Base-by-base conservation (phyloP, 2,329 filamentous ascomycete species). In the Aspergillus amoenus region DNA sequence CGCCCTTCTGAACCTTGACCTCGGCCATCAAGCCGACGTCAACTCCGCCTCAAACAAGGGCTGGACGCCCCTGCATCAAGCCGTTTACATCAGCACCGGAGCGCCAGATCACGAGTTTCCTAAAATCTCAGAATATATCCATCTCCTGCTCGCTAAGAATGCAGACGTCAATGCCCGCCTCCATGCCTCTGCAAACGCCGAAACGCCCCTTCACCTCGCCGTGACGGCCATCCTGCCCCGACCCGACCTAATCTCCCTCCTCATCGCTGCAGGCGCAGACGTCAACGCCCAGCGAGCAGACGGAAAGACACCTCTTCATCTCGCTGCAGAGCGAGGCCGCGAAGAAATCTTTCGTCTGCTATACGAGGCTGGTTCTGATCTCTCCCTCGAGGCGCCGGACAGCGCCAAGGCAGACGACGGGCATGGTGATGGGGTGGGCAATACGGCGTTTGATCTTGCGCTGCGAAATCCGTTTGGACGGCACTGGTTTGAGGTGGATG, bases 191-290 rank as follows among this genome's bases (percentile, higher is more conserved):
- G 52, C 32, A 1, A 54, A 42, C 1, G 61, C 45, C 2, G 68
- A 68, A 52, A 71, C 68, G 1, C 55, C 69, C 9, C 61, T 72
- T 0, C 69, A 72, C 42, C 60, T 72, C 2, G 69, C 69, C 5
- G 51, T 58, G 0, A 63, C 59, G 7, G 61, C 67, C 0, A 59
- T 57, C 1, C 51, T 65, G 1, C 63, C 67, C 4, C 60, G 60
- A 0, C 61, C 62, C 1, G 56, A 59, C 3, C 54, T 70, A 0
- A 53, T 71, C 2, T 24, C 24, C 0, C 56, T 71, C n/a, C 66
- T 72, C 3, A 45, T 71, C 2, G 13, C 56, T 2, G 48, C 55
- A 1, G 69, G 69, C 3, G 64, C 68, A 0, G 45, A 55, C 1
- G 18, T 68, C 7, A 61, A 70, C 39, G 22, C 57, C 9, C 58